Base-by-base conservation (phyloP, 768 basidiomycete genomes). In the Leucocoprinus leucothites region DNA sequence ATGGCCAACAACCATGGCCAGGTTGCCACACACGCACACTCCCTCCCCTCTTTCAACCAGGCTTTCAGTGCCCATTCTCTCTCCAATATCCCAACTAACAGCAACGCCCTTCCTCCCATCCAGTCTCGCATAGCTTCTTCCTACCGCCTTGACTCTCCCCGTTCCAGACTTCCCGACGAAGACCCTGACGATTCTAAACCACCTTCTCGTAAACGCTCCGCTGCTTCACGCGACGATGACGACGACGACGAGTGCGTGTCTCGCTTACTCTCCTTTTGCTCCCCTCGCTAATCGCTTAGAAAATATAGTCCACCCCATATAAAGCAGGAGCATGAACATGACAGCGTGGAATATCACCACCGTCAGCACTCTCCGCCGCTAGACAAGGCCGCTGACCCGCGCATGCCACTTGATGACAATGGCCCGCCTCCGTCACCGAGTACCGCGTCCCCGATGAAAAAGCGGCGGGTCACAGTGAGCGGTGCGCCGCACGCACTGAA, bases 11-110 rank as follows among this genome's bases (percentile, higher is more conserved):
- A 71, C 61, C 72, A 70, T 46, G 62, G 61, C 67, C 70, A 63
- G 69, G 72, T 79, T 69, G 72, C 74, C 45, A 72, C 75, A 41
- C 78, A 75, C 61, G 67, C 71, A 58, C 85, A 84, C 67, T 85
- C 87, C 9, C 81, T 91, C 36, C 89, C 89, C 38, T 87, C 89
- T 41, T 91, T 91, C 69, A 84, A 85, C 1, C 85, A 87, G 71
- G 82, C 89, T 0, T 91, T 91, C 71, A 82, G 78, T 66, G 72
- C 62, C 49, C 78, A 79, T 1, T 82, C 84, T 5, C 69, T 87
- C 52, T 73, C 66, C 68, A 76, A 70, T 57, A 75, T 83, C 19
- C 67, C 79, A 8, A 42, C 58, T 1, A 66, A 72, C 53, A 80
- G 71, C 68, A 85, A 84, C 67, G 69, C 82, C 40, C 74, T 89